These are phyloP conservation scores for Diaporthe capsici DNA, from an alignment of 2,329 filamentous ascomycete species.

Conservation along the genomic window DNA sequence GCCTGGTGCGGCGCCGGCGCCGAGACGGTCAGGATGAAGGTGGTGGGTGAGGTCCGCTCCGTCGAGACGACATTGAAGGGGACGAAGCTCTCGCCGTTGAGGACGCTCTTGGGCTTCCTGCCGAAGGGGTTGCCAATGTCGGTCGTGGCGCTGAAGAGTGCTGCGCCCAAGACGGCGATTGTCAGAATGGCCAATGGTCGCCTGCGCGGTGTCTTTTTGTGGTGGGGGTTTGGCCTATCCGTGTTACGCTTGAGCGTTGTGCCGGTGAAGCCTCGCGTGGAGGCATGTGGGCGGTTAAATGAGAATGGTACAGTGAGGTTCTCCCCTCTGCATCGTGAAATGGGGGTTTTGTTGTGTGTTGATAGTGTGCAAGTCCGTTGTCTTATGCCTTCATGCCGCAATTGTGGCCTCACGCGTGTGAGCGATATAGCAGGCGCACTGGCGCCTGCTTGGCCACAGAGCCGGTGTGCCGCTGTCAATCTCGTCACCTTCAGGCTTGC, in stretches of 20 bases:
- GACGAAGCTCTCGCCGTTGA: slow-evolving; percentile 74
- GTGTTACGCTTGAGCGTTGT: neutral
- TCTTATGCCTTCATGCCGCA: neutral
- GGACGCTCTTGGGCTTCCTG: slow-evolving; percentile 43
- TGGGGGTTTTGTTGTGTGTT: neutral
- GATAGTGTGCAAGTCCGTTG: neutral
- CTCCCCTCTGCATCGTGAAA: neutral
- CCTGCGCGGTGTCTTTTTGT: neutral
- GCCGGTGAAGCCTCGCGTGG: neutral
- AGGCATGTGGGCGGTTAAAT: rapidly evolving
- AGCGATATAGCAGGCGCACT: neutral
- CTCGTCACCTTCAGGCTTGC: neutral
- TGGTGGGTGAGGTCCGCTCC: slow-evolving; percentile 75
- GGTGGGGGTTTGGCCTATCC: neutral
- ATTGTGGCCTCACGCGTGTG: neutral
- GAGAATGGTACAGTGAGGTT: rapidly evolving
- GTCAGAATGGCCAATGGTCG: slow-evolving; percentile 1
- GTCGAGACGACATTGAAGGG: slow-evolving; percentile 75
- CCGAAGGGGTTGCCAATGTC: slow-evolving; percentile 7
- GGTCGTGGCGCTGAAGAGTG: slow-evolving; percentile 9
- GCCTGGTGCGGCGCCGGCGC: slow-evolving; percentile 39
- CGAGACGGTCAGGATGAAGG: slow-evolving; percentile 76
- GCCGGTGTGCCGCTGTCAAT: neutral
- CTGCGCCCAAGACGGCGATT: neutral
- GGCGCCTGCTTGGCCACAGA: neutral